Percentiles rank a stretch among this genome's conserved stretches.
Conservation (phyloP, 2,329 filamentous ascomycete species). For the Colletotrichum sublineola region DNA sequence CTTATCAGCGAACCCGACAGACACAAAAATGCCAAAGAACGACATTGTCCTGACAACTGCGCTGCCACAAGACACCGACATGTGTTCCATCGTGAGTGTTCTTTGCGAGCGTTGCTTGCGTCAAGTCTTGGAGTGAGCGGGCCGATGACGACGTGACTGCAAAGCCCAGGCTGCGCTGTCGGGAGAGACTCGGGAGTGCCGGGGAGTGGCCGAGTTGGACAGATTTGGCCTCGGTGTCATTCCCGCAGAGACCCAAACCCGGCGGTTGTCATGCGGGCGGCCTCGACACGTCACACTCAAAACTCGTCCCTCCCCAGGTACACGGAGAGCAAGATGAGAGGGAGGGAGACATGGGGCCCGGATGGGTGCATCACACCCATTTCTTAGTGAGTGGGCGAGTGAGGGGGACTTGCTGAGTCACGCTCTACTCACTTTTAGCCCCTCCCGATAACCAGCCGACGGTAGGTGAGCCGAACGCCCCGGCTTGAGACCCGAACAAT, state of each 20-base stretch:
- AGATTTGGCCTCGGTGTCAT: not conserved
- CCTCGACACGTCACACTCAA: not conserved
- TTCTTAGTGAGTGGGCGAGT: not conserved
- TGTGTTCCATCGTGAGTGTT: not conserved
- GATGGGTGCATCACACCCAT: not conserved
- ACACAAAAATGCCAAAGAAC: constrained; percentile 27
- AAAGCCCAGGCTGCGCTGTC: not conserved
- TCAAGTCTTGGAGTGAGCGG: not conserved
- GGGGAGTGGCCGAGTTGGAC: not conserved
- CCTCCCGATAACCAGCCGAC: not conserved
- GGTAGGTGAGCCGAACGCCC: not conserved
- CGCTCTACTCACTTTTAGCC: not conserved
- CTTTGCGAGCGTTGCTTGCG: not conserved
- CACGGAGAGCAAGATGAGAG: not conserved
- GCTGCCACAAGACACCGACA: no score
- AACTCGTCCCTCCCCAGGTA: no score
- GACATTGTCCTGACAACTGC: constrained; percentile 1
- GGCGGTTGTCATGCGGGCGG: constrained; percentile 4
- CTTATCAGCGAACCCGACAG: constrained; percentile 33
- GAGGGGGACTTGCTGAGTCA: constrained; percentile 11
- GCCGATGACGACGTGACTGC: not conserved
- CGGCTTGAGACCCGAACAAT: constrained; percentile 7
- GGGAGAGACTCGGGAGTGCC: not conserved
- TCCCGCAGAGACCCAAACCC: constrained; percentile 21
- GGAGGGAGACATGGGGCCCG: no score